These are phyloP conservation scores for Ophiocordyceps camponoti-rufipedis DNA, from an alignment of 2,329 filamentous ascomycete species.

Conservation along the genomic window DNA sequence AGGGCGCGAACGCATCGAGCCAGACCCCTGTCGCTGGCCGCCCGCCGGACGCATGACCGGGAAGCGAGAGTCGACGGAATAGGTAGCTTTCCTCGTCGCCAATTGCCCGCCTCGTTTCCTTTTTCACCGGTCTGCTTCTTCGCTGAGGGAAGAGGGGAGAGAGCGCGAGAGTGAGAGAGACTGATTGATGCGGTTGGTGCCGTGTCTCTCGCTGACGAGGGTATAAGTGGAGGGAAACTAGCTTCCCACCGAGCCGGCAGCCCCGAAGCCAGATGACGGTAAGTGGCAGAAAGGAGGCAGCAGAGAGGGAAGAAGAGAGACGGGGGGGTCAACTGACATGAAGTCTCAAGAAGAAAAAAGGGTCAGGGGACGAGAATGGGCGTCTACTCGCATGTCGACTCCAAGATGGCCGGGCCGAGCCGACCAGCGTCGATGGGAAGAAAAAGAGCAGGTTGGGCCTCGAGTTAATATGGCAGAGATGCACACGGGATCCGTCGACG, in stretches of 20 bases:
- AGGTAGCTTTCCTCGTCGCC: neutral
- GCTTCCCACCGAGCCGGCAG: neutral
- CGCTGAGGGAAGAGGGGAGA: neutral
- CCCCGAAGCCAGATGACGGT: neutral
- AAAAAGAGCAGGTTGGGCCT: neutral
- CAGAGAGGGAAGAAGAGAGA: conserved; percentile 1
- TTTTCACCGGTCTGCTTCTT: neutral
- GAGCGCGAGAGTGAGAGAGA: too few species aligned
- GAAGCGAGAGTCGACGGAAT: neutral
- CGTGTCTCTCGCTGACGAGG: too few species aligned
- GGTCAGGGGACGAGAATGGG: conserved; percentile 17
- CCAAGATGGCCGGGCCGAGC: neutral
- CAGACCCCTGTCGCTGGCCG: conserved; percentile 4
- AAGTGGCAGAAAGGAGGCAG: neutral
- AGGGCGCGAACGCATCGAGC: conserved; percentile 1
- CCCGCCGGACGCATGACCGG: neutral
- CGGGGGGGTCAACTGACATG: neutral
- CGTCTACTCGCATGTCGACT: conserved; percentile 10
- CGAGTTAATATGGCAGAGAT: neutral
- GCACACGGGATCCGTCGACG: neutral
- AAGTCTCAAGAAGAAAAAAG: conserved; percentile 9
- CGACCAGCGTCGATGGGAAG: neutral
- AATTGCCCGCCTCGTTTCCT: neutral
- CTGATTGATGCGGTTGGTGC: neutral
- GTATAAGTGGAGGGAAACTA: too few species aligned